Base-by-base conservation (phyloP, 2,329 filamentous ascomycete genomes). In the Madurella mycetomatis region DNA sequence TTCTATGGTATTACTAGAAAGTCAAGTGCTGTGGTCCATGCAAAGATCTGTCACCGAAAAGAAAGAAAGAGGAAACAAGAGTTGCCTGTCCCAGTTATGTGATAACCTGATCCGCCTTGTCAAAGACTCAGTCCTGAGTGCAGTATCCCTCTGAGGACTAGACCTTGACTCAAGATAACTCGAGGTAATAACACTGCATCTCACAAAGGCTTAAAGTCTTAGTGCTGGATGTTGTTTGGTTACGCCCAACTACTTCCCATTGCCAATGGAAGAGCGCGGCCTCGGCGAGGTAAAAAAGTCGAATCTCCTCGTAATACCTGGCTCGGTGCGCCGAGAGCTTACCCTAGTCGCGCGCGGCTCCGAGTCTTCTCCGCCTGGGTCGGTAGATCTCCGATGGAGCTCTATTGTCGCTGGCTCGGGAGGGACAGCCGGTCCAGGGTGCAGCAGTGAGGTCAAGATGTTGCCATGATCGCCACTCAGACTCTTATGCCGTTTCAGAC, bases 371-470 rank as follows among this genome's bases (percentile, higher is more conserved):
- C 16, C n/a, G 11, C 39, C 51, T 9, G 47, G 53, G 3, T 58
- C 59, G 12, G 47, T 57, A 9, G 49, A 55, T 42, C 56, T 57
- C 49, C 43, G 47, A 31, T 25, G 46, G 11, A 44, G n/a, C 19
- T 31, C 43, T 5, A 34, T 39, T 57, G 40, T 49, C 15, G 41
- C 39, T 15, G 51, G 47, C 15, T 65, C 54, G 8, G 64, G 68
- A 15, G 68, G 67, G 5, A 74, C 60, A 9, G 67, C 66, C 0
- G 78, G 78, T 0, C 78, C 78, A 0, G 76, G 78, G 46, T 78
- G 78, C 12, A 81, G 65, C 25, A 81, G 69, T 47, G 74, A 71
- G 5, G 73, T 67, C 25, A 80, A 63, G 4, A 80, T 59, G 58
- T 73, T 77, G 56, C 70, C 70, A 39, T 64, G 60, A n/a, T 71